Evolutionary conservation across 345 rosid species (phyloP).

Genomic region (Gossypium australe): DNA sequence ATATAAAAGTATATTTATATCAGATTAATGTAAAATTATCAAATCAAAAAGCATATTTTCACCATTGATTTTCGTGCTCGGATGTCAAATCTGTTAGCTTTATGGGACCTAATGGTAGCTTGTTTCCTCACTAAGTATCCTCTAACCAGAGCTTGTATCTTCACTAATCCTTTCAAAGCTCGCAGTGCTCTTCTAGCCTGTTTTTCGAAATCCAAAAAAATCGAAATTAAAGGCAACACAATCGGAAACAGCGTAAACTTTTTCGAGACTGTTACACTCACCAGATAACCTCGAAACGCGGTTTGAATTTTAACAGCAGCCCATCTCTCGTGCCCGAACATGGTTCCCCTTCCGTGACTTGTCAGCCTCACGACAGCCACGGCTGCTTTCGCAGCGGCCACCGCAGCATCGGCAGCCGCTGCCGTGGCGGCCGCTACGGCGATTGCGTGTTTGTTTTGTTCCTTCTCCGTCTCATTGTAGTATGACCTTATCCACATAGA

Average conservation of each 20-base stretch:
- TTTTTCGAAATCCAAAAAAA: conserved; percentile 6
- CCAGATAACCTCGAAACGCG: background rate
- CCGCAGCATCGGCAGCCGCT: conserved; percentile 71
- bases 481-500: conserved; percentile 44
- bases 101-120: conserved; percentile 42
- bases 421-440: conserved; percentile 75
- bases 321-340: conserved; percentile 15
- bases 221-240: background rate
- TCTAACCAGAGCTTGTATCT: conserved; percentile 69
- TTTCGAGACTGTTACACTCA: background rate
- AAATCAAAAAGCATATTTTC: background rate
- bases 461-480: conserved; percentile 44
- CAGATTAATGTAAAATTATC: background rate
- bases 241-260: background rate
- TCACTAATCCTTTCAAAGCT: conserved; percentile 70
- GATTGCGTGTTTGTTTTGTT: conserved; percentile 65
- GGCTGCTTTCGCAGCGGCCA: conserved; percentile 64
- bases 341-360: conserved; percentile 39
- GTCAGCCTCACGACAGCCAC: conserved; percentile 55
- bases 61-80: conserved; percentile 59
- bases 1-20: too few species aligned
- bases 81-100: conserved; percentile 30
- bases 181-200: conserved; percentile 76
- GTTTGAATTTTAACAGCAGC: background rate
- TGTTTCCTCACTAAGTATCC: conserved; percentile 73